Percentiles rank a stretch among this genome's conserved stretches.
These are phyloP conservation scores for Fusarium neocosmosporiellum DNA, from an alignment of 2,329 filamentous ascomycete species.

Conservation along the genomic window DNA sequence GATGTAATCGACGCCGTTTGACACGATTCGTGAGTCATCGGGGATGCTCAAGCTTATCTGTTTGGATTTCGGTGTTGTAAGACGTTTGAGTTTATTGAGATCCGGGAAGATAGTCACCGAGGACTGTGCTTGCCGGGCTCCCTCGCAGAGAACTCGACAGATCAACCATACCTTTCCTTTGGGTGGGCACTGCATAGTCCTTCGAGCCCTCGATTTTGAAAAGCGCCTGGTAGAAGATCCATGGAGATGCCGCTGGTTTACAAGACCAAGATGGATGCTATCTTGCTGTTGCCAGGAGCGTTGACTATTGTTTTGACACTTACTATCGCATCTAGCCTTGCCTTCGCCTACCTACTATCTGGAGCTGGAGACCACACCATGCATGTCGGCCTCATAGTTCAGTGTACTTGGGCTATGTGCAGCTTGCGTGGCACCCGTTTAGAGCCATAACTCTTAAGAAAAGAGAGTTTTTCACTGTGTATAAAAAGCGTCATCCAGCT, in stretches of 20 bases:
- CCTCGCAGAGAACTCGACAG: no score
- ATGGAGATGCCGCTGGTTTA: no score
- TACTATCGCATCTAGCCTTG: background rate
- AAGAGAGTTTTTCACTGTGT: background rate
- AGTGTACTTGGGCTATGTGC: background rate
- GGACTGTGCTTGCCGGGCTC: no score
- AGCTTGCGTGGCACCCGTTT: background rate
- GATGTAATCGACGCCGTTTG: background rate
- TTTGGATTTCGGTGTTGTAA: background rate
- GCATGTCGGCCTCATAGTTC: background rate
- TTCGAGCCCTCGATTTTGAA: no score
- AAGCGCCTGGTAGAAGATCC: no score
- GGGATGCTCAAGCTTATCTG: background rate
- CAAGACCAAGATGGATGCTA: no score
- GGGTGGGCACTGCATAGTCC: no score
- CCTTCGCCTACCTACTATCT: background rate
- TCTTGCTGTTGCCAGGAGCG: no score
- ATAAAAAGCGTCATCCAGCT: background rate
- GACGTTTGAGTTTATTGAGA: background rate
- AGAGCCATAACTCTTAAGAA: background rate
- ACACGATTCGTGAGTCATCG: background rate
- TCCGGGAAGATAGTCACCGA: background rate
- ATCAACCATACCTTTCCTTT: no score
- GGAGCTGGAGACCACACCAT: background rate
- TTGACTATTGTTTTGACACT: background rate